Base-by-base conservation (phyloP, 2,329 filamentous ascomycete genomes). In the Dryadomyces quercivorus region DNA sequence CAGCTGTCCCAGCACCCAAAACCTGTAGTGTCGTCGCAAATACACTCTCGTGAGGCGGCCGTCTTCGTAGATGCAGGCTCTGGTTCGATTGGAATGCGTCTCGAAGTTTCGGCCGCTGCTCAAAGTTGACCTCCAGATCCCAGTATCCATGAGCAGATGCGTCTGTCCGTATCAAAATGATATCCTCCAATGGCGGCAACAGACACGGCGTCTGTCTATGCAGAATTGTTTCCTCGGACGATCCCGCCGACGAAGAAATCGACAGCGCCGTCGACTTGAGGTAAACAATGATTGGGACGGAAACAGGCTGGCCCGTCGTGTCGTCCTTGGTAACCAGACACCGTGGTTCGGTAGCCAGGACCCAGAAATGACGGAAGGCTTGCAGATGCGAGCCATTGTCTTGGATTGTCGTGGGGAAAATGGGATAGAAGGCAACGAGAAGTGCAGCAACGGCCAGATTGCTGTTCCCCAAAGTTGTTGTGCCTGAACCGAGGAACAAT, bases 341-440 rank as follows among this genome's bases (percentile, higher is more conserved):
- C 52, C 94, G 81, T 10, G 89, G 82, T 63, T 98, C 93, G 0
- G 88, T 85, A 1, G 93, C 93, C 3, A 98, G 76, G 12, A 95
- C 92, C 93, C 93, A 98, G 64, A 98, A 87, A 69, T 98, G 92
- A 5, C 94, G 83, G 72, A 98, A 93, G 3, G 94, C 93, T 71
- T 98, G 93, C 6, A 98, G 76, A 63, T 98, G 93, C 12, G 89
- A 90, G 60, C 88, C 86, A 65, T 97, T 97, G 70, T 98, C 93
- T 63, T 95, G 86, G 2, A 97, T 88, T 34, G 82, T 85, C 10
- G 81, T 85, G 0, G 93, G 93, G 66, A 95, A 96, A 20, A 96
- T 77, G 0, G 93, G 93, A 64, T 98, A 98, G 67, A 98, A 95
- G 1, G 93, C 86, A 46, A 93, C 85, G 8, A 98, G 80, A 7